Evolutionary conservation across 2,329 filamentous ascomycete genomes (phyloP).

Genomic region (Metarhizium guizhouense): DNA sequence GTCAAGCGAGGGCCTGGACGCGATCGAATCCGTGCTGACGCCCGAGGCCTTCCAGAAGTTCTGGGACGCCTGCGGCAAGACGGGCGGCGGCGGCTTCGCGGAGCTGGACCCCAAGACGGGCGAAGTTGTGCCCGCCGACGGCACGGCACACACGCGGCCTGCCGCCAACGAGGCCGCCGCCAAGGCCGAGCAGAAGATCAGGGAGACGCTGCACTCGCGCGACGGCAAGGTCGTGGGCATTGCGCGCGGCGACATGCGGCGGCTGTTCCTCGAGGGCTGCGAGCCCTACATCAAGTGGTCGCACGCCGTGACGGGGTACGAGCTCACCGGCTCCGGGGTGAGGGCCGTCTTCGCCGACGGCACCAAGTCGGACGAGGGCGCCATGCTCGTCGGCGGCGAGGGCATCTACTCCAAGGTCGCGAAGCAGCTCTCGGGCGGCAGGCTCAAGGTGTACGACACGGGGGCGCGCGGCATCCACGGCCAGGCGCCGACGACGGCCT

Average conservation of each 20-base stretch:
- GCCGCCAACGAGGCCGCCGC: too few relatives aligned
- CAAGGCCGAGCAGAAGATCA: neutral
- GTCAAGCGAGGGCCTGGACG: conserved; percentile 46
- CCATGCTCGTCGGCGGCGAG: conserved; percentile 52
- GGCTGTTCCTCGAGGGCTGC: conserved; percentile 45
- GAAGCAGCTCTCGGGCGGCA: conserved; percentile 47
- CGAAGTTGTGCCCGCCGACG: conserved; percentile 17
- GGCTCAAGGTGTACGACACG: conserved; percentile 53
- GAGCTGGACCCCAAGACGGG: conserved; percentile 45
- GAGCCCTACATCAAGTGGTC: conserved; percentile 47
- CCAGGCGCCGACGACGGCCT: conserved; percentile 52
- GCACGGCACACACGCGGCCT: too few relatives aligned
- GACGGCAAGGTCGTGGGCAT: conserved; percentile 54
- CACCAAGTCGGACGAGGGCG: conserved; percentile 46
- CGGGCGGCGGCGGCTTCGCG: conserved; percentile 43
- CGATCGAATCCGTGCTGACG: conserved; percentile 49
- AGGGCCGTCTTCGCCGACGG: conserved; percentile 51
- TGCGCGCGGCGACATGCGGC: conserved; percentile 53
- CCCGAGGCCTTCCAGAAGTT: conserved; percentile 40
- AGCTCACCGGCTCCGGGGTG: conserved; percentile 45
- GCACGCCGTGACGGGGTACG: conserved; percentile 48
- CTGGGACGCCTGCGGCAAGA: conserved; percentile 51
- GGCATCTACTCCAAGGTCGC: conserved; percentile 53
- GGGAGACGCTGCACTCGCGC: conserved; percentile 35
- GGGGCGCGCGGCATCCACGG: conserved; percentile 57